Percentiles rank a stretch among this genome's conserved stretches.
Evolutionary conservation across 2,329 filamentous ascomycete species (phyloP).

Genomic region (Sclerotinia glacialis): DNA sequence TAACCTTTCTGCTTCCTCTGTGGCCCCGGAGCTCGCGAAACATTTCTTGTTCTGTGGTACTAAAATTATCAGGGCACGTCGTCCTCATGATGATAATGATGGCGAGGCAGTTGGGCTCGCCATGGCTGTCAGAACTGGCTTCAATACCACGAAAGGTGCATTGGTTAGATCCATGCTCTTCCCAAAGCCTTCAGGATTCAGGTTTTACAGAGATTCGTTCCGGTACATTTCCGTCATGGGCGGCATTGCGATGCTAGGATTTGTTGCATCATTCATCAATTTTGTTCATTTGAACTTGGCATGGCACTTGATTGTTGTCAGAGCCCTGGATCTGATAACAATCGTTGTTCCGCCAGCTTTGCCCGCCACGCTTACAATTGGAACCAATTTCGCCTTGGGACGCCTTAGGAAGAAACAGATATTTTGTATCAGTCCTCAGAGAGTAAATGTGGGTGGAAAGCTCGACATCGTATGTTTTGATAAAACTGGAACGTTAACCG

Average conservation of each 20-base stretch:
- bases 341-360: constrained; percentile 95
- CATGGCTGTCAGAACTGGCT: constrained; percentile 89
- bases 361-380: constrained; percentile 92
- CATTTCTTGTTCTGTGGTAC: constrained; percentile 95
- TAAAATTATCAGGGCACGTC: constrained; percentile 85
- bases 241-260: constrained; percentile 78
- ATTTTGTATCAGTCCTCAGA: constrained; percentile 95
- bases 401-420: constrained; percentile 86
- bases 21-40: constrained; percentile 77
- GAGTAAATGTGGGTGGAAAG: constrained; percentile 95
- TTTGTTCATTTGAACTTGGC: constrained; percentile 80
- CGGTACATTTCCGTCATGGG: constrained; percentile 98
- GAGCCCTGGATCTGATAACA: constrained; percentile 91
- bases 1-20: constrained; percentile 75
- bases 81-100: constrained; percentile 80
- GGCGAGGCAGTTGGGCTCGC: constrained; percentile 89
- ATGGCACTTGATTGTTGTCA: constrained; percentile 87
- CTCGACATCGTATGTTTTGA: constrained; percentile 96
- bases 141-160: constrained; percentile 96
- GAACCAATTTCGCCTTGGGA: constrained; percentile 88
- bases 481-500: constrained; percentile 96
- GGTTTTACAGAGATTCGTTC: constrained; percentile 97
- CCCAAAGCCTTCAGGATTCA: constrained; percentile 96
- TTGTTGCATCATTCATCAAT: constrained; percentile 87
- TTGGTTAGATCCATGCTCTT: constrained; percentile 97